Base-by-base conservation (phyloP, 2,329 filamentous ascomycete species). In the Drechslerella dactyloides region DNA sequence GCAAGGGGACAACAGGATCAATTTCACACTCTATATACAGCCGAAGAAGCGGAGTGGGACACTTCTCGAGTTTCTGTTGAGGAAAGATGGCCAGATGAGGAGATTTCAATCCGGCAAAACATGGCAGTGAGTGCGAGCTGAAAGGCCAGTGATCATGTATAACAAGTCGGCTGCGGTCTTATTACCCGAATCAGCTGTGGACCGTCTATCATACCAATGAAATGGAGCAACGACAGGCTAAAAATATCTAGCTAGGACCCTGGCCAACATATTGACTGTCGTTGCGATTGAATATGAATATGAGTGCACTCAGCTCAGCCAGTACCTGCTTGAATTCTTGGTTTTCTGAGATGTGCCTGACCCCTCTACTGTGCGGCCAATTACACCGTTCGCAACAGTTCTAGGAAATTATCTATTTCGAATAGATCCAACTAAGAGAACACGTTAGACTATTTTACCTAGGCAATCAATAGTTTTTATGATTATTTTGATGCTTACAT, bases 1-100 rank as follows among this genome's bases (percentile, higher is more conserved):
- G 79, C 82, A 7, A 79, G 83, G 35, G 83, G 83, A 8, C 82
- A 84, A 62, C 81, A 82, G 19, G 81, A 82, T 5, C 80, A 80
- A 61, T 84, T 85, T 70, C 82, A 84, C 68, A 79, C 81, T 6
- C 78, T 83, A 76, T 82, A 84, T 56, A 81, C 82, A 1, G 78
- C 80, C 0, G 83, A 85, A 73, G 83, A 85, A 73, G 81, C 81
- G 56, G 78, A 81, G 51, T 84, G 83, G 82, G 23, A 54, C 21
- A 10, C 11, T 27, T 30, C 48, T 42, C 17, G 33, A 17, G 44
- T 37, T 40, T 40, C 35, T 13, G 21, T 27, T 10, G 8, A 40
- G 13, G 11, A 17, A 13, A 35, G 35, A 23, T 13, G 15, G 15
- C 19, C 13, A 60, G 13, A 19, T 21, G 27, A 40, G 10, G 24